A percentile compares a stretch with the other conserved stretches of the same genome.
These are phyloP conservation scores for Ramaria rubella DNA, from an alignment of 768 basidiomycete species.

Conservation along the genomic window DNA sequence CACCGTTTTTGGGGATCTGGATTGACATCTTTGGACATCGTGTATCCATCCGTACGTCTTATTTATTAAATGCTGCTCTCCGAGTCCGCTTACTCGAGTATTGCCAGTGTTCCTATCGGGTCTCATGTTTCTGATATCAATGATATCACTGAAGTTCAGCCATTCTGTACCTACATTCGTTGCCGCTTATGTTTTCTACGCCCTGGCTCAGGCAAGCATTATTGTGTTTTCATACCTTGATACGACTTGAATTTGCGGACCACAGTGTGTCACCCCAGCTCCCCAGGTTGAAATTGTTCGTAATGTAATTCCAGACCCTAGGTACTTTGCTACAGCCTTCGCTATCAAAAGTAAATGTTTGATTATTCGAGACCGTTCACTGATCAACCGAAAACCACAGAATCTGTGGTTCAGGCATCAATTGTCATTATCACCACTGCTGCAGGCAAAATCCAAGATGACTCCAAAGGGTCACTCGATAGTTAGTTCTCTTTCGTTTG, in stretches of 20 bases:
- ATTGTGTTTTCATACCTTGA: neutral
- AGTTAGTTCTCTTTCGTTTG: too few species aligned
- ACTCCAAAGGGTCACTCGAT: constrained; percentile 14
- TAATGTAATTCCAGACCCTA: constrained; percentile 35
- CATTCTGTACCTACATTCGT: constrained; percentile 34
- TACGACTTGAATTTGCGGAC: neutral
- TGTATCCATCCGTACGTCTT: too few species aligned
- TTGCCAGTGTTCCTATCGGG: constrained; percentile 34
- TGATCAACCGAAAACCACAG: constrained; percentile 16
- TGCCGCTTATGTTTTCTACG: constrained; percentile 38
- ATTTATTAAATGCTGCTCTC: too few species aligned
- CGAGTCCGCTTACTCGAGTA: too few species aligned
- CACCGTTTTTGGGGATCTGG: too few species aligned
- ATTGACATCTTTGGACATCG: too few species aligned
- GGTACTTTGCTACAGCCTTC: constrained; percentile 37
- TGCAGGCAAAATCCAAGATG: constrained; percentile 36
- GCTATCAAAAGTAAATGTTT: constrained; percentile 34
- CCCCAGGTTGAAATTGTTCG: constrained; percentile 35
- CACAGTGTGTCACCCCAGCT: constrained; percentile 28
- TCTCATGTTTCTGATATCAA: constrained; percentile 34
- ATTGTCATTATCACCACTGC: constrained; percentile 39
- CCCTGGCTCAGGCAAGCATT: constrained; percentile 29
- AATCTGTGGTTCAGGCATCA: constrained; percentile 37
- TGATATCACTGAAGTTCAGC: constrained; percentile 36
- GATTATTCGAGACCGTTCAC: neutral